Evolutionary conservation across 1,284 basidiomycete species (phyloP), one percentile per base, ranked within the genome.

Genomic region (Termitomyces sp.): DNA sequence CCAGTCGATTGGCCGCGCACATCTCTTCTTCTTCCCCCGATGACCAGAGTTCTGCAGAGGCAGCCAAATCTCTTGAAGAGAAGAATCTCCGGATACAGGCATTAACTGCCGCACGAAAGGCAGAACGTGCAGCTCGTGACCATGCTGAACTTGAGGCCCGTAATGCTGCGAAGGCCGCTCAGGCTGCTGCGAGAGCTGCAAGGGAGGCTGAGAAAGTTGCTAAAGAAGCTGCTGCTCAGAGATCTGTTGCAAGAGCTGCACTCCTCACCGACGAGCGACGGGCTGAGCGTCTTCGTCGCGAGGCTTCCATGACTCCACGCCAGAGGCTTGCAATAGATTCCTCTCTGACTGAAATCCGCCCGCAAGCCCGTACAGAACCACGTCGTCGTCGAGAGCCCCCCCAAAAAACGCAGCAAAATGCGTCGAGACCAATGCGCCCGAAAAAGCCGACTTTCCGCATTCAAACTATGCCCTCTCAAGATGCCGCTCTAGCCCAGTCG

Each of bases 111-210:
- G 51, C 53, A 42, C 53, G 60, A 49, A 55, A 38, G 40, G 50
- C 39, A 38, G 53, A 55, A 24, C 58, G 58, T 19, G 30, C 57
- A 30, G 46, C 46, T 7, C 60, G 60, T 35, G 55, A 61, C 43
- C 53, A 30, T 16, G 42, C 10, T n/a, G 28, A n/a, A 31, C 19
- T 13, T 24, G 11, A 19, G 13, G 34, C 37, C 24, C 39, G 33
- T 10, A 9, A 21, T 24, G 35, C 37, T n/a, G 49, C 18, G 0
- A 9, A 33, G 9, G 40, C 40, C n/a, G 40, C 41, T 24, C 38
- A 10, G n/a, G 33, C 31, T 5, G 24, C 24, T 18, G 13, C 3
- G 7, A 26, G 7, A 26, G 40, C 24, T 26, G 41, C 26, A 24
- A 21, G 24, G 13, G 26, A 47, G 28, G 34, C 16, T 10, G 21